These are phyloP conservation scores for Phylloporus sp. DNA, from an alignment of 768 basidiomycete species.

Conservation along the genomic window DNA sequence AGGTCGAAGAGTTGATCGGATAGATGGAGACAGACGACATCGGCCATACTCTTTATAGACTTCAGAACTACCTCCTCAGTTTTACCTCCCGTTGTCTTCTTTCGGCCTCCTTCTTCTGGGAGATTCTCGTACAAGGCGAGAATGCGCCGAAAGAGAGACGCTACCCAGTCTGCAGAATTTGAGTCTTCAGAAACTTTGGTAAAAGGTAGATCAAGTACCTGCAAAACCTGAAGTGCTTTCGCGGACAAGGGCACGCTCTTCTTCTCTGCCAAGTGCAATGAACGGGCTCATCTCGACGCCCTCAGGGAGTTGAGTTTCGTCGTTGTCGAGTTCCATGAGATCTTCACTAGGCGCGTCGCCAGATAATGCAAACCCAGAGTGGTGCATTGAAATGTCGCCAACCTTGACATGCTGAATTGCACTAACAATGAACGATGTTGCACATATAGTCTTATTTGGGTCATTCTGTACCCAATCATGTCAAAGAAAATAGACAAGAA, in stretches of 20 bases:
- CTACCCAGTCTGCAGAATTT: conserved; percentile 65
- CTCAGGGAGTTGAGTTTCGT: conserved; percentile 45
- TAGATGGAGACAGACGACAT: conserved; percentile 71
- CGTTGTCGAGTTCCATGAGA: conserved; percentile 48
- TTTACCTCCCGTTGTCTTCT: conserved; percentile 81
- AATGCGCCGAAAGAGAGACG: conserved; percentile 69
- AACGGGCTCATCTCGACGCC: conserved; percentile 37
- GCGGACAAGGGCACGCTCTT: conserved; percentile 66
- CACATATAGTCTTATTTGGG: conserved; percentile 72
- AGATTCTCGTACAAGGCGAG: conserved; percentile 85
- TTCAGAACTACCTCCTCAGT: conserved; percentile 69
- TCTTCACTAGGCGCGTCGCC: conserved; percentile 51
- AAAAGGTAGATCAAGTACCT: conserved; percentile 37
- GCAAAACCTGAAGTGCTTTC: conserved; percentile 79
- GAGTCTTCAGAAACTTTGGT: not conserved
- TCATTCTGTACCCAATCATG: conserved; percentile 52
- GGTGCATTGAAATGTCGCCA: conserved; percentile 65
- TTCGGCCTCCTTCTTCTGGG: conserved; percentile 90
- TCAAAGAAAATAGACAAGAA: not conserved
- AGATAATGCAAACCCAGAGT: conserved; percentile 50
- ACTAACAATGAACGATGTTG: conserved; percentile 73
- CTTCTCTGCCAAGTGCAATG: conserved; percentile 46
- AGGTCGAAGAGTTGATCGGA: conserved; percentile 70
- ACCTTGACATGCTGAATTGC: conserved; percentile 72
- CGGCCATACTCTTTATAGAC: conserved; percentile 73